A percentile compares a stretch with the other conserved stretches of the same genome.
These are phyloP conservation scores for Yamadazyma kanchanaburiensis DNA, from an alignment of 1,139 yeast genomes.

Conservation along the genomic window DNA sequence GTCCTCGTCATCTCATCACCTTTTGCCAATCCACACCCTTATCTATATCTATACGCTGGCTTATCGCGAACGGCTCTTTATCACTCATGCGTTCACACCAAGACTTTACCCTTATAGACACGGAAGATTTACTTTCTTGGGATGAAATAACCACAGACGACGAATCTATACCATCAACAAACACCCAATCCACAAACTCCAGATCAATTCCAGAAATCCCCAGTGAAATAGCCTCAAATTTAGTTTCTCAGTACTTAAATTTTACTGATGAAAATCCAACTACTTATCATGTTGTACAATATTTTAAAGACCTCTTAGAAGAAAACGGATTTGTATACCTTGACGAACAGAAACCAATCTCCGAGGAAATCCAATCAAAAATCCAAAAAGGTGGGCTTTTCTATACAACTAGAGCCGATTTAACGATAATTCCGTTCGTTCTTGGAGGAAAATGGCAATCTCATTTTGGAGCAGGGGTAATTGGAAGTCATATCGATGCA, in stretches of 20 bases:
- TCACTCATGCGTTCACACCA: too few species aligned
- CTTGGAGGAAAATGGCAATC: constrained; percentile 59
- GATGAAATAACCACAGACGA: constrained; percentile 11
- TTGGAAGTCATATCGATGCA: constrained; percentile 62
- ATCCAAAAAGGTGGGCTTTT: constrained; percentile 26
- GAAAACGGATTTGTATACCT: constrained; percentile 52
- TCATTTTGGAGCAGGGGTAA: constrained; percentile 52
- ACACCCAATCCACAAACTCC: background rate
- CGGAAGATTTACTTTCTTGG: constrained; percentile 14
- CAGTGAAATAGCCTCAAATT: background rate
- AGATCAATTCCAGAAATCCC: background rate
- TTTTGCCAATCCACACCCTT: too few species aligned
- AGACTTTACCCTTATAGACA: constrained; percentile 5
- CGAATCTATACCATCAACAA: constrained; percentile 1
- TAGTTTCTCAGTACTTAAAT: constrained; percentile 38
- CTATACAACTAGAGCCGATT: constrained; percentile 56
- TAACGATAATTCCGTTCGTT: constrained; percentile 54
- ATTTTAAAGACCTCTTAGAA: constrained; percentile 39
- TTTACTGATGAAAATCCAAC: constrained; percentile 63
- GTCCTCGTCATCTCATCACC: too few species aligned
- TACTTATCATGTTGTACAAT: constrained; percentile 53
- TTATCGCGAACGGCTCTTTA: too few species aligned
- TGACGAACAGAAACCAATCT: constrained; percentile 41
- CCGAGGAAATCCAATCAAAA: constrained; percentile 34
- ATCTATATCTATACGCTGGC: too few species aligned